Evolutionary conservation across 306 rosid species (phyloP).

Genomic region (Rosa persica): DNA sequence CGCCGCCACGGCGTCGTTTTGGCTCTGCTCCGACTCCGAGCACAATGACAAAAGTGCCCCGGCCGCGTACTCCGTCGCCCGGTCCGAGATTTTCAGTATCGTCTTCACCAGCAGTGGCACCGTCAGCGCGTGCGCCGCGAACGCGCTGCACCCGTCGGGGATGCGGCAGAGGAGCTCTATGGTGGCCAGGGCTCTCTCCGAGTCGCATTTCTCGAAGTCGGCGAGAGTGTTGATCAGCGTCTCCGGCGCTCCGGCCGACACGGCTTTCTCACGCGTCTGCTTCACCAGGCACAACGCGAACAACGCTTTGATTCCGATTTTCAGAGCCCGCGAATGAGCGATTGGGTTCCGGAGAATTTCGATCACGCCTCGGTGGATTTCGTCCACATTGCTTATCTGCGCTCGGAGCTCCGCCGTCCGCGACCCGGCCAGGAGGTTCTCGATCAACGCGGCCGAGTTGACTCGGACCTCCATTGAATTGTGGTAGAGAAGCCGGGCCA

Average conservation of each 20-base stretch:
- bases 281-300: conserved; percentile 78
- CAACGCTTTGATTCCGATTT: conserved; percentile 71
- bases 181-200: conserved; percentile 80
- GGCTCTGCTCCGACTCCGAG: conserved; percentile 59
- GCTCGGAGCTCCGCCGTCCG: conserved; percentile 64
- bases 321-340: conserved; percentile 58
- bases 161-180: conserved; percentile 72
- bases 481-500: conserved; percentile 48
- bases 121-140: conserved; percentile 69
- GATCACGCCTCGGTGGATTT: conserved; percentile 66
- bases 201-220: conserved; percentile 80
- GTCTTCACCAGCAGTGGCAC: conserved; percentile 81
- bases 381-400: conserved; percentile 55
- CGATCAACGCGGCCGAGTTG: conserved; percentile 76
- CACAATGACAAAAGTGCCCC: conserved; percentile 84
- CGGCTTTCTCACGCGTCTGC: conserved; percentile 70
- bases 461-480: conserved; percentile 55
- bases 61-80: conserved; percentile 92
- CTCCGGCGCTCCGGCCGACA: conserved; percentile 69
- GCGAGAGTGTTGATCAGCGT: conserved; percentile 61
- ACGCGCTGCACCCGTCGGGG: conserved; percentile 56
- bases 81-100: conserved; percentile 71
- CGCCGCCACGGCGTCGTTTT: conserved; percentile 75
- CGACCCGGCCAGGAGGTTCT: conserved; percentile 63
- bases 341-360: conserved; percentile 54